Percentiles rank a stretch among this genome's conserved stretches.
These are phyloP conservation scores for Haplographium delicatum DNA, from an alignment of 495 filamentous ascomycete species.

Conservation along the genomic window DNA sequence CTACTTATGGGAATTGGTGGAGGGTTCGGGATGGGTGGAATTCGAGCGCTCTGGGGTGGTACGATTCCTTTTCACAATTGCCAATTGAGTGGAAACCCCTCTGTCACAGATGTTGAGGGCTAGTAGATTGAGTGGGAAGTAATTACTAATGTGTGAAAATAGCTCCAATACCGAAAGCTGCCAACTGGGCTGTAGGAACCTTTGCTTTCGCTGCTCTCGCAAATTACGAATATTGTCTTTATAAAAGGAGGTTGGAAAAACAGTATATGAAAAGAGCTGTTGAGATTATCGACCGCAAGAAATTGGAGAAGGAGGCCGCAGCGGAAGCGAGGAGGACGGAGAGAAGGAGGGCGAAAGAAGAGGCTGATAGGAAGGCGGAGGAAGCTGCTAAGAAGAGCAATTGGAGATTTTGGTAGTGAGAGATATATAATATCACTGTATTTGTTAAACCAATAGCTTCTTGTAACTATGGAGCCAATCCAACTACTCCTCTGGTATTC, in stretches of 20 bases:
- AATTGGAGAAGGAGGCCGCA: slow-evolving; percentile 55
- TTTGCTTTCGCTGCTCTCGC: slow-evolving; percentile 59
- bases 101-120: neutral
- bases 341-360: slow-evolving; percentile 44
- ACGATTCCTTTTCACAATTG: slow-evolving; percentile 24
- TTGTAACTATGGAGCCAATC: too few relatives aligned
- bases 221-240: slow-evolving; percentile 78
- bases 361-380: slow-evolving; percentile 32
- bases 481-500: too few relatives aligned
- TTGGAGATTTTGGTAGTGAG: slow-evolving; percentile 51
- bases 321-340: slow-evolving; percentile 47
- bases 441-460: neutral
- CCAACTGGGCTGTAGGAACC: slow-evolving; percentile 79
- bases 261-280: slow-evolving; percentile 74
- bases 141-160: neutral
- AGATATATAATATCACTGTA: slow-evolving; percentile 11
- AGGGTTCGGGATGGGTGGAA: slow-evolving; percentile 66
- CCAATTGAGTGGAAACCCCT: neutral
- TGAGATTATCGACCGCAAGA: slow-evolving; percentile 71
- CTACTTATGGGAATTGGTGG: slow-evolving; percentile 75
- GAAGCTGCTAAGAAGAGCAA: slow-evolving; percentile 33
- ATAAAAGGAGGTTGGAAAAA: slow-evolving; percentile 61
- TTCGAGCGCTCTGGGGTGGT: slow-evolving; percentile 73
- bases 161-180: slow-evolving; percentile 51
- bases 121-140: too few relatives aligned